Percentiles rank a stretch among this genome's conserved stretches.
These are phyloP conservation scores for Fusarium palustre DNA, from an alignment of 2,329 filamentous ascomycete genomes.

Conservation along the genomic window DNA sequence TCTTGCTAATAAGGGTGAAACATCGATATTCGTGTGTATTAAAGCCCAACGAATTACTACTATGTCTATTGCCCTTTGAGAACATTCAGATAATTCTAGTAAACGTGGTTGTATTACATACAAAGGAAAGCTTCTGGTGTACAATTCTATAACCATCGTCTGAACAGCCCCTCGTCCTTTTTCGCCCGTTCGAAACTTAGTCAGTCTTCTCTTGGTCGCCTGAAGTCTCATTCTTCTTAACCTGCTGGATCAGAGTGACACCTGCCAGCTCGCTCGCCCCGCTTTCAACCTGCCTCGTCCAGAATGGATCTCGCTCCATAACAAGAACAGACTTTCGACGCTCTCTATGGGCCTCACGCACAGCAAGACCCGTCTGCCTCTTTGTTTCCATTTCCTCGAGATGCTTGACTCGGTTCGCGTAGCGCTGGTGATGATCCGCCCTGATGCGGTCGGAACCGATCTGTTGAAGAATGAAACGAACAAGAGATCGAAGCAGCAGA, in stretches of 20 bases:
- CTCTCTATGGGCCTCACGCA: conserved; percentile 53
- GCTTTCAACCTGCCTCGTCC: conserved; percentile 57
- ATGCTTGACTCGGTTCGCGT: conserved; percentile 52
- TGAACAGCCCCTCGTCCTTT: neutral
- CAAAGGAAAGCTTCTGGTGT: neutral
- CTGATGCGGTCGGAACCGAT: conserved; percentile 57
- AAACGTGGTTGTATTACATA: neutral
- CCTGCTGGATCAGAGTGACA: conserved; percentile 50
- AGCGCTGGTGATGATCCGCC: conserved; percentile 55
- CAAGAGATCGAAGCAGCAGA: conserved; percentile 65
- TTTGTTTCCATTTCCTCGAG: conserved; percentile 57
- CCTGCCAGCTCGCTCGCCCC: conserved; percentile 53
- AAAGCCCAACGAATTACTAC: too few species aligned
- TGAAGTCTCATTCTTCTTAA: conserved; percentile 37
- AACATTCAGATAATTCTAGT: neutral
- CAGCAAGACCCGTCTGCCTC: conserved; percentile 49
- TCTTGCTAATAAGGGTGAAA: too few species aligned
- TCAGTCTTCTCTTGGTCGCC: conserved; percentile 30
- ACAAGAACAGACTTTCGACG: conserved; percentile 54
- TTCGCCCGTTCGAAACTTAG: neutral
- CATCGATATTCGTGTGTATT: too few species aligned
- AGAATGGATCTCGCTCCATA: conserved; percentile 53
- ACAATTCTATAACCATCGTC: neutral
- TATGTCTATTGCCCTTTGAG: neutral
- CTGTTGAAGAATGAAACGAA: conserved; percentile 53